Evolutionary conservation across 2,329 filamentous ascomycete species (phyloP), one percentile per base, ranked within the genome.

Genomic region (Reticulascus tulasneorum): DNA sequence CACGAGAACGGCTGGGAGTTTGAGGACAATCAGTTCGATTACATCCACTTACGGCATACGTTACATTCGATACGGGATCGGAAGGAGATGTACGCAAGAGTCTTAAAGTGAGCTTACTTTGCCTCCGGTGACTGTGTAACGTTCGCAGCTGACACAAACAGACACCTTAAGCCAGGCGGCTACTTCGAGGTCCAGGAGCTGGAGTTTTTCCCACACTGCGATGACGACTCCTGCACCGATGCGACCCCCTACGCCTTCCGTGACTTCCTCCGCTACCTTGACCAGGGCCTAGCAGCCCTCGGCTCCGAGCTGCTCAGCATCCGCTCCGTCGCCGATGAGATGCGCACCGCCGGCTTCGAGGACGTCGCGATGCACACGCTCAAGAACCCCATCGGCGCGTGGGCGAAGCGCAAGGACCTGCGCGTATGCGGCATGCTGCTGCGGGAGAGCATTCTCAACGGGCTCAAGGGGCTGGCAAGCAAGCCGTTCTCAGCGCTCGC

Each of bases 121-220:
- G 11, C n/a, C n/a, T n/a, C n/a, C n/a, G 8, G 4, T 9, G 11
- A 9, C 10, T 7, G 12, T n/a, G 13, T 9, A 20, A 17, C 5
- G 16, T n/a, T 18, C 8, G 5, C 23, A 21, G 12, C 28, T 39
- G 12, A 36, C 12, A 7, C 6, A 8, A 2, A 11, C 26, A 72
- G 69, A 35, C 69, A 74, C 45, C 53, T 73, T 8, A 72, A 73
- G 40, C 71, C 71, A 1, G 71, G 71, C 20, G 71, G 69, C 18
- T 73, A 66, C 37, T 55, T 75, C 18, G 71, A 75, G 45, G 47
- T 73, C 17, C 66, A 71, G 38, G 71, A 75, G 25, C 60, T 73
- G 25, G 53, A 63, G 25, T 62, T 64, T 46, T 45, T 45, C 10
- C 53, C 64, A 4, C 54, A 55, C 9, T 66, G 63, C 48, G 70